phyloP scores from a whole-genome alignment of 768 basidiomycete species.

The Mycena maculata region DNA sequence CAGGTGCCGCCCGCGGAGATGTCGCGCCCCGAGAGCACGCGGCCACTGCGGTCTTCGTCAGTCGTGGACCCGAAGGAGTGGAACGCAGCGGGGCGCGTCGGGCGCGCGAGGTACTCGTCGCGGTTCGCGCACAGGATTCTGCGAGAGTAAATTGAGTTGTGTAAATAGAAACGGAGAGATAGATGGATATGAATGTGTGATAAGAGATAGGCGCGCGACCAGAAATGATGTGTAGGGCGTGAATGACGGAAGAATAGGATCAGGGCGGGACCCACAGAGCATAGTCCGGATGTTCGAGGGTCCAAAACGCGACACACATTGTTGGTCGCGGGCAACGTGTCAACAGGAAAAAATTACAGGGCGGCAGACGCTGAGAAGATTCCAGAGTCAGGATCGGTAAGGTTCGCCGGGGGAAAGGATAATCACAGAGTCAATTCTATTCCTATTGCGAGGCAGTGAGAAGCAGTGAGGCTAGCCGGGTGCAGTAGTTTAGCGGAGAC shows the following conservation, averaged over 20 bases:
- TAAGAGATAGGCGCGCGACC: conserved; percentile 11
- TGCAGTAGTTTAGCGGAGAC: too few relatives aligned
- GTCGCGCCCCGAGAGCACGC: conserved; percentile 82
- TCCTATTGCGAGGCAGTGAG: too few relatives aligned
- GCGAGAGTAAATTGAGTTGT: neutral
- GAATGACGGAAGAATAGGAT: neutral
- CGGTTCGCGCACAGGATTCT: conserved; percentile 84
- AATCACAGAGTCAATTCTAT: too few relatives aligned
- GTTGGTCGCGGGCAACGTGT: neutral
- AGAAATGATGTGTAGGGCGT: conserved; percentile 17
- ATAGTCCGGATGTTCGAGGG: conserved; percentile 80
- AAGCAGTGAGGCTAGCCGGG: too few relatives aligned
- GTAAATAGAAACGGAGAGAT: neutral
- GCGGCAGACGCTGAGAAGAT: neutral
- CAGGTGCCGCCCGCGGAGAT: conserved; percentile 81
- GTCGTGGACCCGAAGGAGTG: conserved; percentile 64
- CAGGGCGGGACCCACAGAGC: conserved; percentile 68
- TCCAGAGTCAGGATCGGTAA: neutral
- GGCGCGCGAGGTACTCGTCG: conserved; percentile 78
- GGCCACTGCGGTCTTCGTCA: conserved; percentile 32
- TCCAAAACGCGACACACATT: conserved; percentile 88
- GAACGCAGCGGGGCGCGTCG: conserved; percentile 73
- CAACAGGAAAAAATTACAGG: neutral
- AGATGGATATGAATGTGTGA: conserved; percentile 27
- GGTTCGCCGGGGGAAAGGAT: too few relatives aligned